Conservation (phyloP, 2,329 filamentous ascomycete genomes). For the Raffaelea deltoideospora region DNA sequence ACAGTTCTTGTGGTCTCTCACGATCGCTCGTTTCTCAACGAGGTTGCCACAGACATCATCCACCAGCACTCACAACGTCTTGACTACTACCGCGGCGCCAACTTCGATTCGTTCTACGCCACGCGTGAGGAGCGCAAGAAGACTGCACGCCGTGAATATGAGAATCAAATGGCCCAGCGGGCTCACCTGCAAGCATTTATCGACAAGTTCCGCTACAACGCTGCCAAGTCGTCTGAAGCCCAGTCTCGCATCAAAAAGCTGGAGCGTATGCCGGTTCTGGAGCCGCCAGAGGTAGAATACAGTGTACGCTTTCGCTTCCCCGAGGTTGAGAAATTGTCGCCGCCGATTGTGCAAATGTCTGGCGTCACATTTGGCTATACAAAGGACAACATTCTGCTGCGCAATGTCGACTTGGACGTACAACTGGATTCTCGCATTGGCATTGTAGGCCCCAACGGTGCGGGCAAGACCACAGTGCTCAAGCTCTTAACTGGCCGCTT, state of each 20-base stretch:
- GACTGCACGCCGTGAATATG: conserved; percentile 91
- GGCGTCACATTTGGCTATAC: conserved; percentile 83
- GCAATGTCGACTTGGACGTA: conserved; percentile 84
- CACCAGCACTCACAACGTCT: conserved; percentile 94
- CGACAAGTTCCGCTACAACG: conserved; percentile 99
- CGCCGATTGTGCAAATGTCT: conserved; percentile 95
- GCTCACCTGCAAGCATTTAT: conserved; percentile 96
- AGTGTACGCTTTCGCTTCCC: conserved; percentile 95
- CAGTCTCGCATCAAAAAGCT: conserved; percentile 98
- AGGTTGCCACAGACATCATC: conserved; percentile 97
- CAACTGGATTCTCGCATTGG: conserved; percentile 96
- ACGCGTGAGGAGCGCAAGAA: conserved; percentile 96
- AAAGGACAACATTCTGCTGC: conserved; percentile 62
- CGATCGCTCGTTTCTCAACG: conserved; percentile 97
- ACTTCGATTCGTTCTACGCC: conserved; percentile 94
- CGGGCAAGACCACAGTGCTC: conserved; percentile 95
- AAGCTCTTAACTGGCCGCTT: conserved; percentile 91
- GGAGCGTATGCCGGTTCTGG: conserved; percentile 87
- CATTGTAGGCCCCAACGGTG: conserved; percentile 98
- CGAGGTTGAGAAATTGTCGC: conserved; percentile 92
- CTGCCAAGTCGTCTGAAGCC: conserved; percentile 94
- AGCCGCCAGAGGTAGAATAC: conserved; percentile 85
- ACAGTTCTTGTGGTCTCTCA: conserved; percentile 94
- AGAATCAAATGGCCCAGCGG: conserved; percentile 91
- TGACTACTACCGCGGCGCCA: conserved; percentile 96